phyloP scores from a whole-genome alignment of 805 yeast species.

The Suhomyces xylopsoci region DNA sequence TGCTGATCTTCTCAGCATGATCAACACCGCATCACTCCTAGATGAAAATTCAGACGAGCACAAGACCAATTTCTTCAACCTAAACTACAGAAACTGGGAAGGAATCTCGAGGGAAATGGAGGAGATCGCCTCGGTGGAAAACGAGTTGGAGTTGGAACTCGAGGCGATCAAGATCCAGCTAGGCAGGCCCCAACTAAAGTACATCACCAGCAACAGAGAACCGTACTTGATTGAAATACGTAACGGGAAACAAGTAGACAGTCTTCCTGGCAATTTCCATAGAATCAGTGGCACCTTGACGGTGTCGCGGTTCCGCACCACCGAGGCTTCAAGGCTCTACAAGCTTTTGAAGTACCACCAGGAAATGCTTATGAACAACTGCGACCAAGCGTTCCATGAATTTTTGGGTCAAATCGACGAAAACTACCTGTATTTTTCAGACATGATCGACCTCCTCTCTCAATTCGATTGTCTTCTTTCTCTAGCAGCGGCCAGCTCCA shows the following conservation, averaged over 20 bases:
- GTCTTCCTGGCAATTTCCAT: conserved; percentile 73
- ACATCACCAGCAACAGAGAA: conserved; percentile 55
- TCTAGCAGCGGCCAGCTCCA: conserved; percentile 55
- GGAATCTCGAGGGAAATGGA: conserved; percentile 34
- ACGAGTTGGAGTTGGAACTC: conserved; percentile 53
- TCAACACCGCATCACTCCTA: conserved; percentile 51
- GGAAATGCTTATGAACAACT: conserved; percentile 47
- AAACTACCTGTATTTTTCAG: conserved; percentile 28
- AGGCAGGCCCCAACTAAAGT: conserved; percentile 56
- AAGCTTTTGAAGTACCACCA: conserved; percentile 57
- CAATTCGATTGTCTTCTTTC: conserved; percentile 66
- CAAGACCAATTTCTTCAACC: conserved; percentile 43
- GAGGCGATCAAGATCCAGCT: conserved; percentile 40
- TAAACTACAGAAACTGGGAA: conserved; percentile 32
- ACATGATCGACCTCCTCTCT: conserved; percentile 48
- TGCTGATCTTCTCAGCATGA: conserved; percentile 42
- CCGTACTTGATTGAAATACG: conserved; percentile 77
- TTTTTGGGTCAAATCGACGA: conserved; percentile 38
- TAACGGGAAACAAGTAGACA: conserved; percentile 48
- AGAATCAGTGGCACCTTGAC: conserved; percentile 67
- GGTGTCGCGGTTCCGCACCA: conserved; percentile 72
- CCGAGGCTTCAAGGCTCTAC: conserved; percentile 49
- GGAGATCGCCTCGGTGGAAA: conserved; percentile 44
- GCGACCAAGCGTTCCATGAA: conserved; percentile 45
- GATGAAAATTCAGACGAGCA: conserved; percentile 48